These are phyloP conservation scores for Russula earlei DNA, from an alignment of 768 basidiomycete species.

Conservation along the genomic window DNA sequence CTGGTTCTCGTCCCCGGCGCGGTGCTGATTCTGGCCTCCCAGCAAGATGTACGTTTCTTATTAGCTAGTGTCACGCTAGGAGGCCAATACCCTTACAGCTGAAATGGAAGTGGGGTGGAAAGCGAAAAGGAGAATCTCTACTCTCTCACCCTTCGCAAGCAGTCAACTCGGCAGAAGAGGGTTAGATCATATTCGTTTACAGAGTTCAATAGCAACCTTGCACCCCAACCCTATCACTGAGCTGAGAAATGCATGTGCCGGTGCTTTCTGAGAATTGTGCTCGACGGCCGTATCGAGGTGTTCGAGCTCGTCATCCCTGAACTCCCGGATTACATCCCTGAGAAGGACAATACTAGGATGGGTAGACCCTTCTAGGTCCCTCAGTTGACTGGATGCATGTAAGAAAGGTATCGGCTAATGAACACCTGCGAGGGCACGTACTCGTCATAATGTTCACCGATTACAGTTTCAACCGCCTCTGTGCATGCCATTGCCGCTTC, in stretches of 20 bases:
- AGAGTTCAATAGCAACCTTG: slow-evolving; percentile 81
- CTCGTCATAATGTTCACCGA: slow-evolving; percentile 98
- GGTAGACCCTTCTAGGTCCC: slow-evolving; percentile 54
- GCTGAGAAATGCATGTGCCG: slow-evolving; percentile 84
- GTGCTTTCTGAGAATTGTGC: slow-evolving; percentile 80
- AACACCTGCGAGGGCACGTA: slow-evolving; percentile 33
- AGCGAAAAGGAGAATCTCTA: slow-evolving; percentile 37
- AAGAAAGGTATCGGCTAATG: background rate
- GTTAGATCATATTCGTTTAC: slow-evolving; percentile 60
- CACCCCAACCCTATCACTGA: slow-evolving; percentile 80
- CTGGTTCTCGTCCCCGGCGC: slow-evolving; percentile 55
- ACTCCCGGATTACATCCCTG: slow-evolving; percentile 64
- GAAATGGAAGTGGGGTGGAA: slow-evolving; percentile 47
- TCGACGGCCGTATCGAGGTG: slow-evolving; percentile 88
- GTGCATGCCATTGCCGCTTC: slow-evolving; percentile 98
- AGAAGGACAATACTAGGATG: slow-evolving; percentile 77
- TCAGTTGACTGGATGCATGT: slow-evolving; percentile 56
- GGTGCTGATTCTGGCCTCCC: slow-evolving; percentile 36
- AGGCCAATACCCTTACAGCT: slow-evolving; percentile 27
- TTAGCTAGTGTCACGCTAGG: background rate
- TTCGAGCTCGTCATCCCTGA: slow-evolving; percentile 91
- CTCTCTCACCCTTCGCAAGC: slow-evolving; percentile 17
- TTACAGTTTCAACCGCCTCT: slow-evolving; percentile 95
- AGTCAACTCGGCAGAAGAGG: slow-evolving; percentile 10
- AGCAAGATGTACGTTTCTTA: slow-evolving; percentile 31